phyloP scores from a whole-genome alignment of 2,329 filamentous ascomycete species.

The Pleomassaria siparia region DNA sequence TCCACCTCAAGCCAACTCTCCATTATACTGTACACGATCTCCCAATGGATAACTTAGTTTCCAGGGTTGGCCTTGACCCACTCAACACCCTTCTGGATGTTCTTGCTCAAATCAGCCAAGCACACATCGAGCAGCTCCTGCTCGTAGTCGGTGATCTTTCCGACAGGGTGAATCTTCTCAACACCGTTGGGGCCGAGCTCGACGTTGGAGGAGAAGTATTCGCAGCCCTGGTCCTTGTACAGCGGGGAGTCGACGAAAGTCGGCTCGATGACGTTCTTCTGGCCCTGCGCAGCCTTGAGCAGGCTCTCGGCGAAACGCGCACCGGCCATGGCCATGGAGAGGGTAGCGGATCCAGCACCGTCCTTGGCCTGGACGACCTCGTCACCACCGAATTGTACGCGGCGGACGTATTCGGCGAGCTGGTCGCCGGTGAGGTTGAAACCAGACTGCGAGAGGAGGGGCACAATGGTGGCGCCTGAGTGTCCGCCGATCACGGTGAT shows the following conservation, averaged over 20 bases:
- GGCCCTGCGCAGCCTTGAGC: slow-evolving; percentile 87
- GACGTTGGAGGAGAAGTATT: slow-evolving; percentile 95
- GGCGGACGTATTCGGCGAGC: slow-evolving; percentile 77
- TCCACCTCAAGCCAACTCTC: neutral
- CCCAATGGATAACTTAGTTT: slow-evolving; percentile 1
- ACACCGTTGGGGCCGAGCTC: slow-evolving; percentile 97
- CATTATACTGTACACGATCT: slow-evolving; percentile 28
- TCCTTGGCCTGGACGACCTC: slow-evolving; percentile 99
- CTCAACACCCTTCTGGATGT: slow-evolving; percentile 88
- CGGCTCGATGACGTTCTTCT: slow-evolving; percentile 94
- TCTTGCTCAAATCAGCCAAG: slow-evolving; percentile 82
- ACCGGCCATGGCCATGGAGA: slow-evolving; percentile 98
- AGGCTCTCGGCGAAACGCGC: slow-evolving; percentile 83
- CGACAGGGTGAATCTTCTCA: slow-evolving; percentile 87
- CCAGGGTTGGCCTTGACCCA: slow-evolving; percentile 62
- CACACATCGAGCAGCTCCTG: slow-evolving; percentile 84
- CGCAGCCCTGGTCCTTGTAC: slow-evolving; percentile 97
- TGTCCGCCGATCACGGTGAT: slow-evolving; percentile 97
- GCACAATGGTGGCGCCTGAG: slow-evolving; percentile 97
- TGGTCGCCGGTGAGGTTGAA: slow-evolving; percentile 81
- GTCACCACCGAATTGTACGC: slow-evolving; percentile 98
- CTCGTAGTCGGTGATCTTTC: slow-evolving; percentile 82
- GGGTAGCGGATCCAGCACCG: slow-evolving; percentile 92
- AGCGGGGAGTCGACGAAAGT: slow-evolving; percentile 96
- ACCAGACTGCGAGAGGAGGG: slow-evolving; percentile 91